A percentile compares a stretch with the other conserved stretches of the same genome.
Conservation (phyloP, 106 monocot species). For the Chionographis japonica region DNA sequence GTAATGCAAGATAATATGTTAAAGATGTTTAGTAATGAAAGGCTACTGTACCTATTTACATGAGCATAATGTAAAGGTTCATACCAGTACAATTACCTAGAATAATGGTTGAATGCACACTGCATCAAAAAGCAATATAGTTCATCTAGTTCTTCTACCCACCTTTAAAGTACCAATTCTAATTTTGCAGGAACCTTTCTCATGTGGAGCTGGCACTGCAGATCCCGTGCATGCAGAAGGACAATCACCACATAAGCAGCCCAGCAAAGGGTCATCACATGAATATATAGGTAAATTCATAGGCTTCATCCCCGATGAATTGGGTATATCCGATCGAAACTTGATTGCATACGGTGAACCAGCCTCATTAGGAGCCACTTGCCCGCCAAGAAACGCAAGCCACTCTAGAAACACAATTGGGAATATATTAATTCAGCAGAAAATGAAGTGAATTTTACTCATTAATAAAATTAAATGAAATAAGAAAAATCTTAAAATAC, state of each 20-base stretch:
- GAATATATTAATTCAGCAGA: too few species aligned
- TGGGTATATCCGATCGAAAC: constrained; percentile 45
- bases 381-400: constrained; percentile 77
- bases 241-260: constrained; percentile 98
- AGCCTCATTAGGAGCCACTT: constrained; percentile 40
- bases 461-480: too few species aligned
- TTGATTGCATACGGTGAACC: constrained; percentile 89
- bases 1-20: too few species aligned
- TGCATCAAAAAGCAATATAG: too few species aligned
- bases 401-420: constrained; percentile 44
- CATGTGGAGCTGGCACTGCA: constrained; percentile 19
- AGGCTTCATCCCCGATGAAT: constrained; percentile 57
- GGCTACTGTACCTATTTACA: too few species aligned
- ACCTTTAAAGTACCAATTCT: constrained; percentile 81
- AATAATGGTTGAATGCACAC: too few species aligned
- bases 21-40: too few species aligned
- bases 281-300: constrained; percentile 73
- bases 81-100: too few species aligned
- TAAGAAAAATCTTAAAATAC: too few species aligned
- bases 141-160: background rate
- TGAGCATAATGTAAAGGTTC: too few species aligned
- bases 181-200: constrained; percentile 48
- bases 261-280: constrained; percentile 78
- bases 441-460: too few species aligned
- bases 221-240: constrained; percentile 49